Base-by-base conservation (phyloP, 306 rosid species). In the Carpinus viminea region DNA sequence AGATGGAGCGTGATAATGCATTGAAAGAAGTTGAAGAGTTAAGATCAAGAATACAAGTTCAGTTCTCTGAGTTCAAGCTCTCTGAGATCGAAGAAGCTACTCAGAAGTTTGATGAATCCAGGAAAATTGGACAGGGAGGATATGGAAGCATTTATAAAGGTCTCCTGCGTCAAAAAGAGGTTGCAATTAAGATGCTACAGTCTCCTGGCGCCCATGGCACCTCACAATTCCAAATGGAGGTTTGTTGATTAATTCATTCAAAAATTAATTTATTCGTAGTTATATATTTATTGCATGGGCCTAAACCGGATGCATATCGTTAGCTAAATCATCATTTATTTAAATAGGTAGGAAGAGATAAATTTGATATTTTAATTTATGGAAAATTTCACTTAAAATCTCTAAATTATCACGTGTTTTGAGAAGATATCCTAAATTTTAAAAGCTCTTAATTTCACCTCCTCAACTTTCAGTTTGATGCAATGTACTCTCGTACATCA, bases 171-270 rank as follows among this genome's bases (percentile, higher is more conserved):
- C 91, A 91, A 81, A 91, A 94, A 9, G 85, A 83, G 80, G 98
- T 93, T 38, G 99, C 99, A 83, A 85, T 93, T 81, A 93, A 95
- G 85, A 72, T 81, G 55, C 81, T 90, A 72, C 60, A 80, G 41
- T 74, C 97, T 31, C 54, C 79, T 55, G 87, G 96, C 74, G 52
- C 41, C 68, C 98, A 95, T 80, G 99, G 98, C 72, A 87, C 91
- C 18, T 69, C 83, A 4, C 97, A 88, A 75, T 88, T 83, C 74
- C 86, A 79, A 83, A 87, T 83, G 81, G 91, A 88, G 91, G 91
- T 88, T 75, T 64, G 46, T 46, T 31, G 43, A 69, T 46, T 31
- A 31, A 69, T 38, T 46, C 20, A 7, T 48, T 12, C 15, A 1
- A 48, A 48, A 48, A 12, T 65, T 34, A 48, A 12, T 65, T 34